phyloP scores from a whole-genome alignment of 2,329 filamentous ascomycete species.

The Zasmidium citrigriseum region DNA sequence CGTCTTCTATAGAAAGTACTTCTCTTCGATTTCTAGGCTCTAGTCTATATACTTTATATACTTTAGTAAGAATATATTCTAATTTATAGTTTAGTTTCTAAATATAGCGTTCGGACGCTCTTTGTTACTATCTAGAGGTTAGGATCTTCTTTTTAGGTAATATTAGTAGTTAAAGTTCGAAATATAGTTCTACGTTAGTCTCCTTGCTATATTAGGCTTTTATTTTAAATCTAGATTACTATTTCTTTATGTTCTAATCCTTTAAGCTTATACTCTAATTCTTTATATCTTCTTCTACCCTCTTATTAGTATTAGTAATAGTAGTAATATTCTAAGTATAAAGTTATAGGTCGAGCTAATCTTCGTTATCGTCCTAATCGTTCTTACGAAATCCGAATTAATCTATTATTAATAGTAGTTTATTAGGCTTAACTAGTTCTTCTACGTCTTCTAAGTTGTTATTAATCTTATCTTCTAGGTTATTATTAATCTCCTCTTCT shows the following conservation, averaged over 20 bases:
- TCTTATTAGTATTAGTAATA: no score
- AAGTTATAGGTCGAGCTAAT: no score
- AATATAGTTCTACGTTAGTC: not conserved
- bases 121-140: not conserved
- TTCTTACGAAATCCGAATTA: no score
- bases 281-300: not conserved
- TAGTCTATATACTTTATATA: not conserved
- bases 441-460: no score
- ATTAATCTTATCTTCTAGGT: no score
- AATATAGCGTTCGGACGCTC: not conserved
- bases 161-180: conserved; percentile 4
- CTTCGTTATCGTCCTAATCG: no score
- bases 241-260: no score
- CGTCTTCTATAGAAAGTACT: not conserved
- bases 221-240: conserved; percentile 4
- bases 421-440: no score
- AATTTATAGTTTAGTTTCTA: conserved; percentile 7
- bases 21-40: conserved; percentile 2
- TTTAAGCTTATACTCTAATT: no score
- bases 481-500: no score
- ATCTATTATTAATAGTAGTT: no score
- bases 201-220: conserved; percentile 8
- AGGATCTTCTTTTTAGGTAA: conserved; percentile 7
- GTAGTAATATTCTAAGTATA: no score
- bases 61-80: not conserved